Evolutionary conservation across 495 filamentous ascomycete genomes (phyloP), one percentile per base, ranked within the genome.

Genomic region (Penicillium tannophilum): DNA sequence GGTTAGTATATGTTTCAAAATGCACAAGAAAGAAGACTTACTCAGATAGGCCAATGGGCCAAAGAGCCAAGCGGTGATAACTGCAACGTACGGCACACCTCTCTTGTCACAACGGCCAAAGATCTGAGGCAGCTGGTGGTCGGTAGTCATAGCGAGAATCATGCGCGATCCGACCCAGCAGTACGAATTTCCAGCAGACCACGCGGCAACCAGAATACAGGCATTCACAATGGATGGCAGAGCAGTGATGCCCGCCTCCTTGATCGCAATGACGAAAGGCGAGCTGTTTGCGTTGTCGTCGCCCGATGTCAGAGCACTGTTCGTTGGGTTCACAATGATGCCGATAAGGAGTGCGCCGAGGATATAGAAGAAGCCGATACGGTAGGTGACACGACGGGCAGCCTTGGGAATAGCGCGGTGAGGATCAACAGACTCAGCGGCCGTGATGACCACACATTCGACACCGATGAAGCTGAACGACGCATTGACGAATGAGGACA

Each of bases 361-460:
- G 54, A 82, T 67, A 69, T 94, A 96, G 79, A 96, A 95, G 74
- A 95, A 84, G 47, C 85, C 71, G 67, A 96, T 92, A 56, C 92
- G 89, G 77, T 88, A 91, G 70, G 94, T 93, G 47, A 91, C 89
- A 56, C 91, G 86, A 56, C 86, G 88, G n/a, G 87, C 87, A 30
- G 92, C 91, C 67, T 84, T 83, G 52, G 91, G 91, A 55, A 96
- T 87, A 28, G 88, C 86, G 60, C 83, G 84, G 55, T 85, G 78
- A 0, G 92, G 92, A 69, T 92, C 90, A n/a, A 81, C 81, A 12
- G 90, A 86, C 72, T 96, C 92, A 60, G 90, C 90, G 41, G 90
- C 91, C 0, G 92, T 88, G 30, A 96, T 84, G 57, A 86, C 89
- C 48, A 91, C 84, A 56, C 87, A 81, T 72, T 94, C 90, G 9